Evolutionary conservation across 805 yeast genomes (phyloP), one percentile per base, ranked within the genome.

Genomic region (Candida krabiensis): DNA sequence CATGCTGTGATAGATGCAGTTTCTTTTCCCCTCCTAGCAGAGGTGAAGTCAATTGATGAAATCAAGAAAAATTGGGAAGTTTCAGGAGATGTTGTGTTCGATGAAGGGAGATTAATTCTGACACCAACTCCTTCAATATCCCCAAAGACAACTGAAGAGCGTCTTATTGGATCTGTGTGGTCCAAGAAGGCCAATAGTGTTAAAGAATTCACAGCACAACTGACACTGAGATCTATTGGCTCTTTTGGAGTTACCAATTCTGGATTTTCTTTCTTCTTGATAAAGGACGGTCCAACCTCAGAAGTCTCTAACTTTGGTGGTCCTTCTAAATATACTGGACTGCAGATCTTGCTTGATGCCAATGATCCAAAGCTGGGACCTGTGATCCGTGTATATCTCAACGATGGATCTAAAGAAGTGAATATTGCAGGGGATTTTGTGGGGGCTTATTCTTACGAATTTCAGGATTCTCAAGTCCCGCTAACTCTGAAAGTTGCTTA

Each of bases 391-490:
- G 77, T 80, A 2, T 80, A 70, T 44, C 63, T 76, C 40, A 79
- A 74, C 50, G 91, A 84, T 57, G 85, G 85, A 1, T 42, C 76
- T 0, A 60, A 61, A 19, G 59, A 57, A 9, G 55, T 65, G 9
- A 53, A 51, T 15, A 14, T 47, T n/a, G 25, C 44, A 4, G 31
- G 40, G 7, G 60, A 60, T 25, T 58, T 38, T 25, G 7, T 60
- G 15, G 66, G 63, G 9, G 63, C 63, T 1, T 61, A 66, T 30
- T 40, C 58, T 9, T 50, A 66, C 30, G 58, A 58, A 25, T 85
- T 75, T 49, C 82, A 83, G 56, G 80, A 79, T 49, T 77, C 87
- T 0, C 76, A 77, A 44, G 86, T 83, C 5, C 95, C 95, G 9
- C 66, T 75, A 17, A 81, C 86, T 1, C 37, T 83, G n/a, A 75